Conservation (phyloP, 345 rosid species). For the Eucalyptus brandiana region DNA sequence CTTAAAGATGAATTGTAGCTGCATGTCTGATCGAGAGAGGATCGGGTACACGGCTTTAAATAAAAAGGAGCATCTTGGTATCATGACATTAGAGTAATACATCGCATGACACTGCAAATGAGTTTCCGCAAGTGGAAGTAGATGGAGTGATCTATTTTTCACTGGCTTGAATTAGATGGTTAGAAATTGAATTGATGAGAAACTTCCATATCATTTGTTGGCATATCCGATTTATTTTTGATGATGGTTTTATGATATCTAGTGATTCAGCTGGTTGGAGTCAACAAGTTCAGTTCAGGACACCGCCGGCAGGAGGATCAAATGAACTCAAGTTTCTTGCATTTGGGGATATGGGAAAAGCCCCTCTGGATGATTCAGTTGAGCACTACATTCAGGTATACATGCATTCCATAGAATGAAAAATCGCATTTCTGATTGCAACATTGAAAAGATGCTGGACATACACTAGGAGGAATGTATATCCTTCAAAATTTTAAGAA, state of each 20-base stretch:
- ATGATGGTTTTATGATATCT: background rate
- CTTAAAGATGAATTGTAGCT: background rate
- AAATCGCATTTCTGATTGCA: background rate
- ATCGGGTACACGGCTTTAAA: background rate
- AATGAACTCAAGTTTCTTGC: conserved; percentile 36
- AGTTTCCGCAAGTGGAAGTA: background rate
- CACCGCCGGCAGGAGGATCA: conserved; percentile 53
- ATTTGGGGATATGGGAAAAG: conserved; percentile 74
- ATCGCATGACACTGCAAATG: background rate
- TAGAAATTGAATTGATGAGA: background rate
- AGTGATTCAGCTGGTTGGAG: conserved; percentile 62
- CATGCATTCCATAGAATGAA: background rate
- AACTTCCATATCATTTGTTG: background rate
- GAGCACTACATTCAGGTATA: conserved; percentile 61
- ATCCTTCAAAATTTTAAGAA: background rate
- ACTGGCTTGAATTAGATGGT: background rate
- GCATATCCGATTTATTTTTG: background rate
- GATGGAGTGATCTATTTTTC: background rate
- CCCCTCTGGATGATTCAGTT: conserved; percentile 46
- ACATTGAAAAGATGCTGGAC: background rate
- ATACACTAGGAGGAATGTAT: background rate
- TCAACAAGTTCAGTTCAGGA: conserved; percentile 23
- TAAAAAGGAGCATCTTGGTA: background rate
- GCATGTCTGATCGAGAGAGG: background rate
- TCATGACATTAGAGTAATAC: background rate